phyloP scores from a whole-genome alignment of 177 flowering plant species.

The Telopea speciosissima region DNA sequence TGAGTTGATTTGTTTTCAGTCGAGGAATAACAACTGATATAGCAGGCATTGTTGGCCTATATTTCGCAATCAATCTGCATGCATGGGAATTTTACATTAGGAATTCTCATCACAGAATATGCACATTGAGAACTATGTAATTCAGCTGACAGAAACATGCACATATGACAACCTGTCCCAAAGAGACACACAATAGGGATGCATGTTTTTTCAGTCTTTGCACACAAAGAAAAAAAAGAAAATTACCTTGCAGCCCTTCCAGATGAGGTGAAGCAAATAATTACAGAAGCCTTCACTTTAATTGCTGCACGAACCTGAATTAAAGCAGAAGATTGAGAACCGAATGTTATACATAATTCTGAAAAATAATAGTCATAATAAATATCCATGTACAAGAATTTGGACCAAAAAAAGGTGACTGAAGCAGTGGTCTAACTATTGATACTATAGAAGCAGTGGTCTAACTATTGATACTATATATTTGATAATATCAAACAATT shows the following conservation, averaged over 20 bases:
- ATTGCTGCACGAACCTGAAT: slow-evolving; percentile 87
- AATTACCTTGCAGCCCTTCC: slow-evolving; percentile 91
- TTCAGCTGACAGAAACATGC: neutral
- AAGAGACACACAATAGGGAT: too few relatives aligned
- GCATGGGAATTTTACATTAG: slow-evolving; percentile 1
- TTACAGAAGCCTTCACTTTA: slow-evolving; percentile 84
- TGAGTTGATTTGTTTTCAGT: slow-evolving; percentile 57
- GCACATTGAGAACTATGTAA: neutral
- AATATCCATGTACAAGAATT: too few relatives aligned
- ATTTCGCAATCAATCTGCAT: slow-evolving; percentile 61
- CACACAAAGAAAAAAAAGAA: too few relatives aligned
- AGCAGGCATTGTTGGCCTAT: slow-evolving; percentile 72
- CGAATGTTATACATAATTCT: neutral
- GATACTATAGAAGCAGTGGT: neutral
- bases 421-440: neutral
- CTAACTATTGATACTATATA: neutral
- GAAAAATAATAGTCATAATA: too few relatives aligned
- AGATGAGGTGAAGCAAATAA: slow-evolving; percentile 81
- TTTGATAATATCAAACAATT: neutral
- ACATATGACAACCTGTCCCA: too few relatives aligned
- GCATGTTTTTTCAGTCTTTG: too few relatives aligned
- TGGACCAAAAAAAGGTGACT: neutral
- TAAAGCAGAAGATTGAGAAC: neutral
- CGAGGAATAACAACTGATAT: slow-evolving; percentile 65
- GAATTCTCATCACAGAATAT: neutral